phyloP scores from a whole-genome alignment of 768 basidiomycete genomes.

The Kondoa subrosea region DNA sequence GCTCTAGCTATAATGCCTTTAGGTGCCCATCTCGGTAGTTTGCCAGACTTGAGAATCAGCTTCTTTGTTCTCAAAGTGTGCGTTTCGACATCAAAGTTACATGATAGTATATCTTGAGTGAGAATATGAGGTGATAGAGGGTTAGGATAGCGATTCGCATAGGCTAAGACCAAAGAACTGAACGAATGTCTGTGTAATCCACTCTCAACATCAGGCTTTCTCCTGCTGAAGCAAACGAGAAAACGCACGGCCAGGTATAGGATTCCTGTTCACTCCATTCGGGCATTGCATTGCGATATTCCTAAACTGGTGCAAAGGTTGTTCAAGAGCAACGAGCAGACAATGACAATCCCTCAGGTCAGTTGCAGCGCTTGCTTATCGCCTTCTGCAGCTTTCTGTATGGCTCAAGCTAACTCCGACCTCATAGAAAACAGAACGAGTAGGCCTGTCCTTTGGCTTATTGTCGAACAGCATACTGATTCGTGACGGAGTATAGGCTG shows the following conservation, averaged over 20 bases:
- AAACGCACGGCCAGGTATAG: background rate
- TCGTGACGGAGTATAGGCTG: background rate
- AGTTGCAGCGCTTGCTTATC: background rate
- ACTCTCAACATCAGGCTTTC: background rate
- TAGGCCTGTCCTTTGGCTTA: background rate
- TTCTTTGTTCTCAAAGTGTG: background rate
- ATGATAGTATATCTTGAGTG: background rate
- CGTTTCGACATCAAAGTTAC: background rate
- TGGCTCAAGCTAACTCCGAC: background rate
- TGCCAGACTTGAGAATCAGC: constrained; percentile 5
- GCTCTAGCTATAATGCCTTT: background rate
- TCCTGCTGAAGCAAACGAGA: background rate
- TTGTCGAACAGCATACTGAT: background rate
- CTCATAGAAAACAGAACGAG: background rate
- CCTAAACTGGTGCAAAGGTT: too few species aligned
- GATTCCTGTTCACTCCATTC: background rate
- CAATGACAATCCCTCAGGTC: background rate
- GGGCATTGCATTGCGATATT: background rate
- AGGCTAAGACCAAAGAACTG: background rate
- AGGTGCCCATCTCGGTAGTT: constrained; percentile 3
- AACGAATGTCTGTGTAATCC: background rate
- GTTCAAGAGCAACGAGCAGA: background rate
- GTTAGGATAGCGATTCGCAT: constrained; percentile 1
- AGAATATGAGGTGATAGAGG: constrained; percentile 2
- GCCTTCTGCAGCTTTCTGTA: background rate